Percentiles rank a stretch among this genome's conserved stretches.
Conservation (phyloP, 2,329 filamentous ascomycete genomes). For the Xylaria sp. region DNA sequence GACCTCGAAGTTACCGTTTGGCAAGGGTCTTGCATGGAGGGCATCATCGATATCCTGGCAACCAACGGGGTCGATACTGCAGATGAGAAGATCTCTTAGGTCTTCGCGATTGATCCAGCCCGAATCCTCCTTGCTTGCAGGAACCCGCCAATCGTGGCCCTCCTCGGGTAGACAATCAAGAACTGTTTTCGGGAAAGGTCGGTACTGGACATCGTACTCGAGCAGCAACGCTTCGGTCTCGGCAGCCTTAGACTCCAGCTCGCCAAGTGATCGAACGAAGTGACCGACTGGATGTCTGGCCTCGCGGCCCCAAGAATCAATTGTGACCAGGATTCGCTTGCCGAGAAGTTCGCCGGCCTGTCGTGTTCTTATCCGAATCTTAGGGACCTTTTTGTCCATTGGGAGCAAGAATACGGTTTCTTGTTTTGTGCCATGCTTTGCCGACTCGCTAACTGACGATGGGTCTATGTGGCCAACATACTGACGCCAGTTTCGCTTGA, state of each 20-base stretch:
- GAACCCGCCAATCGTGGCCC: constrained; percentile 92
- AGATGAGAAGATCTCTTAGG: constrained; percentile 79
- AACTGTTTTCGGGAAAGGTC: constrained; percentile 92
- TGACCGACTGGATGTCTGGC: constrained; percentile 90
- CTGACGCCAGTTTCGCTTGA: constrained; percentile 96
- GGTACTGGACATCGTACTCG: constrained; percentile 96
- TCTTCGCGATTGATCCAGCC: constrained; percentile 85
- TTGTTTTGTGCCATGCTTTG: constrained; percentile 73
- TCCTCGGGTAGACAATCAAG: constrained; percentile 87
- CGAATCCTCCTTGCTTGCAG: constrained; percentile 68
- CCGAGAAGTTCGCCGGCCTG: constrained; percentile 85
- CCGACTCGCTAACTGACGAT: constrained; percentile 69
- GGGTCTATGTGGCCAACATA: constrained; percentile 95
- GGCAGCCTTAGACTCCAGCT: constrained; percentile 93
- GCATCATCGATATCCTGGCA: constrained; percentile 99
- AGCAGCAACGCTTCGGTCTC: constrained; percentile 92
- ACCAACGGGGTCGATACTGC: constrained; percentile 92
- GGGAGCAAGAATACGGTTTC: constrained; percentile 93
- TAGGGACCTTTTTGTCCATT: constrained; percentile 97
- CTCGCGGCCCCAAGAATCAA: constrained; percentile 92
- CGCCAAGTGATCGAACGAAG: constrained; percentile 86
- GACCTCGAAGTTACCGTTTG: constrained; percentile 92
- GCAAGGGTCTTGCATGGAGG: constrained; percentile 74
- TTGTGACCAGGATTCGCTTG: constrained; percentile 85
- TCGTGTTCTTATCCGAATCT: constrained; percentile 86